phyloP scores from a whole-genome alignment of 2,329 filamentous ascomycete species.

The Microsporum audouinii region DNA sequence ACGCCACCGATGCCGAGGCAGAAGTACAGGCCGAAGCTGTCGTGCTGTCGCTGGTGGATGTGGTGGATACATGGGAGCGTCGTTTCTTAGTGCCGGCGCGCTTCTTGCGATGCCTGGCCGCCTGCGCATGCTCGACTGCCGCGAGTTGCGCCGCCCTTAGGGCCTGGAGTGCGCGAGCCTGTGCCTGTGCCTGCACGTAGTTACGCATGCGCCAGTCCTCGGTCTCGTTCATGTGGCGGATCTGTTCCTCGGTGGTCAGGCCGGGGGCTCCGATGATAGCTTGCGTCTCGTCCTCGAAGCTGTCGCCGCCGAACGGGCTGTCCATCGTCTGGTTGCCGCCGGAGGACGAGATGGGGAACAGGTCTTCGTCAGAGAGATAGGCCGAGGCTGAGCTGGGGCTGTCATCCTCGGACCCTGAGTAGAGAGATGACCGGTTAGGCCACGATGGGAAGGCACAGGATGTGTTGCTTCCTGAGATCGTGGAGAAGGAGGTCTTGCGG shows the following conservation, averaged over 20 bases:
- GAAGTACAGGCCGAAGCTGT: background rate
- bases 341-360: conserved; percentile 26
- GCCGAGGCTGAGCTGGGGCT: conserved; percentile 20
- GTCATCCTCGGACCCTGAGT: conserved; percentile 23
- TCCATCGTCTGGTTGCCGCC: conserved; percentile 11
- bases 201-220: conserved; percentile 28
- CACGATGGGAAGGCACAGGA: conserved; percentile 36
- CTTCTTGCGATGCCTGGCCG: conserved; percentile 17
- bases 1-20: background rate
- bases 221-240: conserved; percentile 26
- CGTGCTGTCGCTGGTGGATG: background rate
- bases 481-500: conserved; percentile 33
- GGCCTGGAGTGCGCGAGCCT: conserved; percentile 31
- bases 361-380: conserved; percentile 34
- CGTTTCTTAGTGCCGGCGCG: conserved; percentile 16
- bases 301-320: background rate
- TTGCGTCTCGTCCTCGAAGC: conserved; percentile 7
- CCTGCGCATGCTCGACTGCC: conserved; percentile 15
- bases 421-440: conserved; percentile 32
- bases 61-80: conserved; percentile 13
- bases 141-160: conserved; percentile 26
- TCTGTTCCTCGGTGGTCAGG: conserved; percentile 31
- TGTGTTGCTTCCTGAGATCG: conserved; percentile 28
- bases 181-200: conserved; percentile 32
- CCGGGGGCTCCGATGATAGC: conserved; percentile 18